Percentiles rank a stretch among this genome's conserved stretches.
Conservation (phyloP, 768 basidiomycete species). For the Macrolepiota albuminosa region DNA sequence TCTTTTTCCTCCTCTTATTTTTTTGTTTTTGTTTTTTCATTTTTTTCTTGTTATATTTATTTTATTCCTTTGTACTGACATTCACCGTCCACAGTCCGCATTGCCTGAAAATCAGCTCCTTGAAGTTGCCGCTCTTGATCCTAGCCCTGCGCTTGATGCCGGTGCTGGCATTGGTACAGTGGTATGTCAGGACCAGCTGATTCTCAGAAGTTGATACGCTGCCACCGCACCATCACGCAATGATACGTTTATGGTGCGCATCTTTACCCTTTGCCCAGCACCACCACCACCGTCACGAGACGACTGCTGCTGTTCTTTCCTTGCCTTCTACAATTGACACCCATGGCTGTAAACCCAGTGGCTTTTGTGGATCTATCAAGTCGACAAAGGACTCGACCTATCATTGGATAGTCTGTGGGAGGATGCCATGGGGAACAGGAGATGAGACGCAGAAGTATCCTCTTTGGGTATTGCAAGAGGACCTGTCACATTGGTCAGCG, state of each 20-base stretch:
- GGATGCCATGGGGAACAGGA: not conserved
- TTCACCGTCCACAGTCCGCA: no score
- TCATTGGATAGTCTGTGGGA: slow-evolving; percentile 5
- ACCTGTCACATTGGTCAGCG: not conserved
- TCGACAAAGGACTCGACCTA: not conserved
- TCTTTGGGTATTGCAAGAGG: slow-evolving; percentile 6
- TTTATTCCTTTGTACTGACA: no score
- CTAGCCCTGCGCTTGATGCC: no score
- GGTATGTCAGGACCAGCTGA: slow-evolving; percentile 3
- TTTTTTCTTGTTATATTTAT: no score
- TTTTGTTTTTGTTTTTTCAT: no score
- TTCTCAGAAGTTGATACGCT: not conserved
- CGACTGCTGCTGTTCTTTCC: not conserved
- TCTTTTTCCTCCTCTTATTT: no score
- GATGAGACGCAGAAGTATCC: slow-evolving; percentile 7
- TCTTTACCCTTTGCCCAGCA: slow-evolving; percentile 9
- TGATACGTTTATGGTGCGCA: slow-evolving; percentile 1
- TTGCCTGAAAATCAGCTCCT: no score
- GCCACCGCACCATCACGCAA: not conserved
- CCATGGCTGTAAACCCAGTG: not conserved
- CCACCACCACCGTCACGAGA: slow-evolving; percentile 4
- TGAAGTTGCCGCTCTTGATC: no score
- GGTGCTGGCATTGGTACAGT: no score
- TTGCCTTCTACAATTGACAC: slow-evolving; percentile 1
- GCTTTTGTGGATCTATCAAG: slow-evolving; percentile 1